Base-by-base conservation (phyloP, 75 land plant species). In the Isoetes taiwanensis region DNA sequence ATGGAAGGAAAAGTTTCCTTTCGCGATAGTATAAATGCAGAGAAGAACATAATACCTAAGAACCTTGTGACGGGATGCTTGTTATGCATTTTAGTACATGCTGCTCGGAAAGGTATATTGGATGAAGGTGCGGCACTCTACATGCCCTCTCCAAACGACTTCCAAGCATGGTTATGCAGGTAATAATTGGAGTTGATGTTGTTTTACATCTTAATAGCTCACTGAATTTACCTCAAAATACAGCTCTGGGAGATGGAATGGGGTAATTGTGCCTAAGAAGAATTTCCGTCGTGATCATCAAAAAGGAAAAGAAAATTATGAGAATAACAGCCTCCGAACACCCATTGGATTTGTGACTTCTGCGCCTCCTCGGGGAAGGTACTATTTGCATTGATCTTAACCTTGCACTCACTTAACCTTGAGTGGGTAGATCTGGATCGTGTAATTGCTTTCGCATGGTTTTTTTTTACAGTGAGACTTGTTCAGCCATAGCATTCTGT, bases 91-190 rank as follows among this genome's bases (percentile, higher is more conserved):
- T 52, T 63, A 71, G 52, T 90, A 46, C 79, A 68, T 57, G 86
- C 86, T 23, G 62, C 64, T 33, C 74, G 72, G 34, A 75, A 73
- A 72, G 96, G 96, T 21, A 53, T 52, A 59, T 75, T 82, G 63
- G 86, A 90, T 67, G 78, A 74, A 46, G 96, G 93, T 35, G 86
- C 84, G 31, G 56, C 75, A 24, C 67, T 90, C 28, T 86, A 78
- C 76, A 75, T 78, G 16, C 87, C 96, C 20, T 35, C 11, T n/a
- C 50, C 46, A 2, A 21, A 66, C 31, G 96, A 90, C 52, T n/a
- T 41, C 25, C 41, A 57, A 20, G 40, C 43, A 19, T 65, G 39
- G 29, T 33, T 57, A 17, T n/a, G 27, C 32, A 16, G 6, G 52
- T 33, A 16, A 34, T 54, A 6, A 14, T 16, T 6, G 5, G n/a